phyloP scores from a whole-genome alignment of 2,329 filamentous ascomycete species.

The Aspergillus tubingensis region DNA sequence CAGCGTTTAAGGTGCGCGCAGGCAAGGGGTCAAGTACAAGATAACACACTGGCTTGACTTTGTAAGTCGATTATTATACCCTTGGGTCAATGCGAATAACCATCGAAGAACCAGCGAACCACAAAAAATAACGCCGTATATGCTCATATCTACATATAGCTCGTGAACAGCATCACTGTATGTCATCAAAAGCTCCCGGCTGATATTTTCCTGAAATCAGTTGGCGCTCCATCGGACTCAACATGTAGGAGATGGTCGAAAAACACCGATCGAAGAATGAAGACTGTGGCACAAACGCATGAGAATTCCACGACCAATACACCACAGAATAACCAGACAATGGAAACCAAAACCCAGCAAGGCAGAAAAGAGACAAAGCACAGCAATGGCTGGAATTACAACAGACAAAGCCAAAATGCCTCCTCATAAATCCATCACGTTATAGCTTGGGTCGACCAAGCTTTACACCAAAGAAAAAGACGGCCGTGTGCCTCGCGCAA shows the following conservation, averaged over 20 bases:
- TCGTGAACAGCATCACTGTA: conserved; percentile 37
- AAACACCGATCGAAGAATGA: conserved; percentile 26
- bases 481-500: conserved; percentile 12
- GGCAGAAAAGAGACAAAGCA: conserved; percentile 20
- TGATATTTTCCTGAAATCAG: conserved; percentile 24
- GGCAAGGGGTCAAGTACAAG: not conserved
- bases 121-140: conserved; percentile 37
- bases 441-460: conserved; percentile 20
- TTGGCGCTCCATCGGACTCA: conserved; percentile 26
- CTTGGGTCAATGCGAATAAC: conserved; percentile 20
- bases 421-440: conserved; percentile 29
- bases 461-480: conserved; percentile 22
- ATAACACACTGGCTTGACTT: conserved; percentile 22
- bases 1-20: not conserved
- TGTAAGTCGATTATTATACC: conserved; percentile 22
- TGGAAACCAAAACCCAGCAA: conserved; percentile 14
- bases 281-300: conserved; percentile 19
- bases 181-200: conserved; percentile 32
- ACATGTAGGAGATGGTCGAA: conserved; percentile 31
- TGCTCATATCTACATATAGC: conserved; percentile 46
- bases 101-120: conserved; percentile 25
- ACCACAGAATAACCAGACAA: conserved; percentile 20
- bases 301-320: conserved; percentile 21
- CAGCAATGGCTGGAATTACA: conserved; percentile 23
- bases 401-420: conserved; percentile 30